phyloP scores from a whole-genome alignment of 1,139 yeast genomes.

The Tardiomyces digboiensis region DNA sequence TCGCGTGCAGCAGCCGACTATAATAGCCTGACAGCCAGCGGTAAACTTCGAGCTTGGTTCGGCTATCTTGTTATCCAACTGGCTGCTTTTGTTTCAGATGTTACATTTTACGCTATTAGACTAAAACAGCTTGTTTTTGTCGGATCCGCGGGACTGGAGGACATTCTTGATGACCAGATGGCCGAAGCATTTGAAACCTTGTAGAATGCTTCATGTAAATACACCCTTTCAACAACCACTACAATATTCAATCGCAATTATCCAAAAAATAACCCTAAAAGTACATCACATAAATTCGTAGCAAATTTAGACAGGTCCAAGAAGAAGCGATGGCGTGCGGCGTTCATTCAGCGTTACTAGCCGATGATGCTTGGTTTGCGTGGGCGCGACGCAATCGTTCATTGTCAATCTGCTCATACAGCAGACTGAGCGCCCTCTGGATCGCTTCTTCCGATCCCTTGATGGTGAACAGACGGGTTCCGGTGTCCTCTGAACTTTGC shows the following conservation, averaged over 20 bases:
- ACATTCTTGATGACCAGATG: neutral
- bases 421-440: slow-evolving; percentile 58
- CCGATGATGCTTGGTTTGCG: neutral
- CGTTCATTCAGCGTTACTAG: too few species aligned
- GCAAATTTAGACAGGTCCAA: neutral
- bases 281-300: neutral
- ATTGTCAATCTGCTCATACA: slow-evolving; percentile 51
- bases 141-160: neutral
- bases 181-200: neutral
- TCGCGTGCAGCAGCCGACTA: neutral
- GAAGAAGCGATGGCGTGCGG: neutral
- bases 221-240: too few species aligned
- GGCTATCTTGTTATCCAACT: neutral
- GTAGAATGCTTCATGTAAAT: too few species aligned
- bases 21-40: neutral
- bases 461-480: slow-evolving; percentile 65
- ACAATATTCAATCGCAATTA: too few species aligned
- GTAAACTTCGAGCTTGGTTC: neutral
- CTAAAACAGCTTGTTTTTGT: neutral
- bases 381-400: slow-evolving; percentile 26
- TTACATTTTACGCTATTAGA: neutral
- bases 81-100: neutral
- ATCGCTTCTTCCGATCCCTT: slow-evolving; percentile 56
- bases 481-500: slow-evolving; percentile 49
- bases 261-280: neutral